Evolutionary conservation across 768 basidiomycete species (phyloP), one percentile per base, ranked within the genome.

Genomic region (Pulveroboletus sp.): DNA sequence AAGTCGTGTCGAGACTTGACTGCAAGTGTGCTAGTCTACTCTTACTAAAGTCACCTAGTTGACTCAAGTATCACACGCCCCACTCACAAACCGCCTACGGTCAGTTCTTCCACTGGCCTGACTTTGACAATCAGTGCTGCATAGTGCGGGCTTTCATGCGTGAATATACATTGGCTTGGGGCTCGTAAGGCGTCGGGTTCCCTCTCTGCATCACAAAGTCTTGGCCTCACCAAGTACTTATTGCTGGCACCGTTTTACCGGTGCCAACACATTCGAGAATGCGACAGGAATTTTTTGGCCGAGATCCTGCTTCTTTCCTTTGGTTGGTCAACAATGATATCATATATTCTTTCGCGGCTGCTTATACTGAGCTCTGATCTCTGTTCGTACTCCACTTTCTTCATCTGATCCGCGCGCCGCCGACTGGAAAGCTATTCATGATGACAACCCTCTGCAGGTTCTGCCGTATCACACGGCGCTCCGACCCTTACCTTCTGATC

Each of bases 391-490:
- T 46, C 52, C 48, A 49, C 29, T 55, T 46, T 53, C 51, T 55
- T 47, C 41, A 39, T 48, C 38, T 50, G 58, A 61, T 64, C 37
- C 55, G 48, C 55, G n/a, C 46, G 16, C 27, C 23, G 48, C 55
- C 34, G 27, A 38, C 29, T 38, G 24, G 8, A 11, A 25, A 14
- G 31, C 14, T 11, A 37, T 57, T 45, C 55, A 36, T 21, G 17
- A 45, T 45, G 51, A 36, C 27, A 16, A 45, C 24, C 17, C 25
- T 45, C 50, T 47, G 38, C 41, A 49, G 43, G 5, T 20, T 17
- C n/a, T 34, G 43, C 36, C 40, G 34, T 40, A 34, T 38, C 21
- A 33, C 7, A 14, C 25, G 13, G 20, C 3, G 21, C 38, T 32
- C 21, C 13, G n/a, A 13, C 25, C 19, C 40, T 47, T 32, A 40